Evolutionary conservation across 2,329 filamentous ascomycete species (phyloP).

Genomic region (Pseudogymnoascus sp.): DNA sequence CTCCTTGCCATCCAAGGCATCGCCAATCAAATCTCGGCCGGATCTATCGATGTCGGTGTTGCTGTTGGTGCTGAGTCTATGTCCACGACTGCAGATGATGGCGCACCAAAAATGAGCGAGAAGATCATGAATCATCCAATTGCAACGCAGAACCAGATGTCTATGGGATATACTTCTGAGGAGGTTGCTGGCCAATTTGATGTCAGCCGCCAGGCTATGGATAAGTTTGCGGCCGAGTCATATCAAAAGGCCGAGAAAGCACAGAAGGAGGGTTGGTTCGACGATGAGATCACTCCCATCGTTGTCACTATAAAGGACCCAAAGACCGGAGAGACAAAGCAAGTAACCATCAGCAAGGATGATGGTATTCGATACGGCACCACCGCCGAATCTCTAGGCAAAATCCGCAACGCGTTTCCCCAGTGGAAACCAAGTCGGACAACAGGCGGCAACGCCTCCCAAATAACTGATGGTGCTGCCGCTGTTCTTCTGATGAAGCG

Average conservation of each 20-base stretch:
- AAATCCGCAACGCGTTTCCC: slow-evolving; percentile 82
- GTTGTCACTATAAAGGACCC: slow-evolving; percentile 72
- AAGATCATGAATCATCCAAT: slow-evolving; percentile 69
- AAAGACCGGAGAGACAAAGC: slow-evolving; percentile 79
- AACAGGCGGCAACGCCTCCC: slow-evolving; percentile 89
- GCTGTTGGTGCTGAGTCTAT: slow-evolving; percentile 97
- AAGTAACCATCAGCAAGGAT: slow-evolving; percentile 70
- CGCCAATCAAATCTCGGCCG: slow-evolving; percentile 79
- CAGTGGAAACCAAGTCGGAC: slow-evolving; percentile 86
- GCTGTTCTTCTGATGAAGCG: slow-evolving; percentile 93
- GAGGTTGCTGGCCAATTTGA: slow-evolving; percentile 80
- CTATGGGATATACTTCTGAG: slow-evolving; percentile 90
- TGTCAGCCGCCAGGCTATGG: slow-evolving; percentile 65
- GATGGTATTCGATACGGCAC: slow-evolving; percentile 80
- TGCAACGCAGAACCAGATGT: slow-evolving; percentile 87
- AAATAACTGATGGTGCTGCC: slow-evolving; percentile 93
- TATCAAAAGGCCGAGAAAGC: slow-evolving; percentile 83
- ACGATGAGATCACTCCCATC: slow-evolving; percentile 80
- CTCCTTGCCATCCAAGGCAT: slow-evolving; percentile 88
- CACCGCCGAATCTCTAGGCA: slow-evolving; percentile 76
- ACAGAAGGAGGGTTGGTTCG: slow-evolving; percentile 77
- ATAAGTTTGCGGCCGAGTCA: slow-evolving; percentile 77
- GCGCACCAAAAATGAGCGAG: slow-evolving; percentile 82
- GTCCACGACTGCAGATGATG: slow-evolving; percentile 68
- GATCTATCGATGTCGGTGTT: slow-evolving; percentile 90